A percentile compares a stretch with the other conserved stretches of the same genome.
These are phyloP conservation scores for Diaporthe vaccinii DNA, from an alignment of 2,329 filamentous ascomycete genomes.

Conservation along the genomic window DNA sequence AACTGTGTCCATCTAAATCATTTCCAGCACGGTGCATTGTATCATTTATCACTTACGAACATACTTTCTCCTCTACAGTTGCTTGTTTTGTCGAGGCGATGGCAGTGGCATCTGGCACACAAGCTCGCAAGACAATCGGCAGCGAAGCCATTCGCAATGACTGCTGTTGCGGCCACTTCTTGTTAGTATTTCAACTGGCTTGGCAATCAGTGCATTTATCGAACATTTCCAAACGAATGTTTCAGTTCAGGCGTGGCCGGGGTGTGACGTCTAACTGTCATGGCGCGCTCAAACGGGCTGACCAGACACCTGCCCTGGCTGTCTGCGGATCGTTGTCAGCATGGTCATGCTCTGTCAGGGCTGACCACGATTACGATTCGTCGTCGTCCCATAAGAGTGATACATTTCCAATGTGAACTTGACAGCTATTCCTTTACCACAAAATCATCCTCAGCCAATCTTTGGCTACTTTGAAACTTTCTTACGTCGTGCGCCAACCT, in stretches of 20 bases:
- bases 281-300: neutral
- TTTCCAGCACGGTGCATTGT: neutral
- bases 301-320: neutral
- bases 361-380: neutral
- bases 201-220: too few relatives aligned
- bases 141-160: too few relatives aligned
- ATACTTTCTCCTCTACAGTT: neutral
- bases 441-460: neutral
- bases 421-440: too few relatives aligned
- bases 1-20: neutral
- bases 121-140: neutral
- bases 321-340: neutral
- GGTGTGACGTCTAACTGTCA: neutral
- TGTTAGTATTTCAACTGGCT: accelerated
- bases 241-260: neutral
- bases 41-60: neutral
- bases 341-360: neutral
- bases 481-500: neutral
- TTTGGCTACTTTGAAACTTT: neutral
- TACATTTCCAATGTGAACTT: neutral
- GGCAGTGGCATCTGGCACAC: neutral
- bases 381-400: too few relatives aligned
- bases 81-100: neutral
- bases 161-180: neutral
- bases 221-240: accelerated